Evolutionary conservation across 2,329 filamentous ascomycete species (phyloP).

Genomic region (Beauveria bassiana): DNA sequence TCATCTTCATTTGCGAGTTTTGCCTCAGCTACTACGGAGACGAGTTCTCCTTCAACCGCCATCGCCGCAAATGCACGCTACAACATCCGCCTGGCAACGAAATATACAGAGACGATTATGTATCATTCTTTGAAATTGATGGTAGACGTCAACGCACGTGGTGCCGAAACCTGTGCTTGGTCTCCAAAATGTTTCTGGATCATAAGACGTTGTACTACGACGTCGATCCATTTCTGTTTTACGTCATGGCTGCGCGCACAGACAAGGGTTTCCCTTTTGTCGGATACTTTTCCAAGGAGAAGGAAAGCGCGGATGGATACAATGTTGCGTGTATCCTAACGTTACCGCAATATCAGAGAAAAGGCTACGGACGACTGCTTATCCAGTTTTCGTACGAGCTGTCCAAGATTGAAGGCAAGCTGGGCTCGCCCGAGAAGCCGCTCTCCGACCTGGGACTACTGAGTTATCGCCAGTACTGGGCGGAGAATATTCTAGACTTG

Average conservation of each 20-base stretch:
- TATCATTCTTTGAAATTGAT: conserved; percentile 97
- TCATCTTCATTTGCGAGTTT: conserved; percentile 96
- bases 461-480: conserved; percentile 96
- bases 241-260: conserved; percentile 88
- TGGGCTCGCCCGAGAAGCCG: conserved; percentile 94
- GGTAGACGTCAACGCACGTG: conserved; percentile 89
- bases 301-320: conserved; percentile 93
- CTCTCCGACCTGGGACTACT: conserved; percentile 87
- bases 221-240: conserved; percentile 98
- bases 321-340: conserved; percentile 98
- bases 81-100: conserved; percentile 95
- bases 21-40: conserved; percentile 88
- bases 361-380: conserved; percentile 84
- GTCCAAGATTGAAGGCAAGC: conserved; percentile 87
- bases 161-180: conserved; percentile 89
- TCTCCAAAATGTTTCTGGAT: conserved; percentile 94
- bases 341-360: conserved; percentile 89
- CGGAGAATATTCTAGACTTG: conserved; percentile 83
- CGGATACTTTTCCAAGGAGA: conserved; percentile 99
- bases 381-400: conserved; percentile 98
- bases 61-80: conserved; percentile 82
- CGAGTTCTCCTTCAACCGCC: conserved; percentile 72
- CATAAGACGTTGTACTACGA: conserved; percentile 99
- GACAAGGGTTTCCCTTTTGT: conserved; percentile 90
- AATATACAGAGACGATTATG: conserved; percentile 89